These are phyloP conservation scores for Digitaria exilis DNA, from an alignment of 202 grass and related monocot genomes.

Conservation along the genomic window DNA sequence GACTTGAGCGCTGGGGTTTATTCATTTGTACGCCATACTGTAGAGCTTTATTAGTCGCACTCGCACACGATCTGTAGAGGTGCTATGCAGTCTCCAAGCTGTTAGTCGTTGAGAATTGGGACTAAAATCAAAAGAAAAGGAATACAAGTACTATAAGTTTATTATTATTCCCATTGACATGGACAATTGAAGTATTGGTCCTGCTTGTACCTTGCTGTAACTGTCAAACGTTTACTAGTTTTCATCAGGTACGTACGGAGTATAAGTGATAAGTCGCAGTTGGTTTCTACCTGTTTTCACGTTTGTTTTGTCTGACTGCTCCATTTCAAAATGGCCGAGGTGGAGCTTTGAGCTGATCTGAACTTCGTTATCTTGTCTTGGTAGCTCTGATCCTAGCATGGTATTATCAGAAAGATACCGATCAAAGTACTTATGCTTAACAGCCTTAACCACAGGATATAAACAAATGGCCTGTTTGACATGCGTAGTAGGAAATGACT, in stretches of 20 bases:
- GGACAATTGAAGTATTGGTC: not conserved
- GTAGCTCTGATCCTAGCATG: too few relatives aligned
- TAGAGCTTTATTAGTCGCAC: not conserved
- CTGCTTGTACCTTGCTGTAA: not conserved
- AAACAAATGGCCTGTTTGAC: not conserved
- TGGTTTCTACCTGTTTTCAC: not conserved
- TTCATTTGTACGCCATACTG: not conserved
- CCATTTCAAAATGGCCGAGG: not conserved
- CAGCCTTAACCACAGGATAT: not conserved
- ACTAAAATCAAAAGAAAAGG: not conserved
- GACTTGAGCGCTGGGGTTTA: not conserved
- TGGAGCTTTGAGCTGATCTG: not conserved
- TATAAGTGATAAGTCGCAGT: too few relatives aligned
- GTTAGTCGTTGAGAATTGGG: not conserved
- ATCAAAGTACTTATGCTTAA: not conserved
- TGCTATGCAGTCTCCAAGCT: not conserved
- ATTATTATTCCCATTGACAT: not conserved
- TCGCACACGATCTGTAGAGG: not conserved
- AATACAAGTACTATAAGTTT: not conserved
- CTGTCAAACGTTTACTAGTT: not conserved
- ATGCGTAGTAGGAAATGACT: not conserved
- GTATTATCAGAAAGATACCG: not conserved
- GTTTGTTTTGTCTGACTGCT: not conserved
- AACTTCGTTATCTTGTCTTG: not conserved
- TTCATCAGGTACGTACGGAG: not conserved